A percentile compares a stretch with the other conserved stretches of the same genome.
Conservation (phyloP, 2,329 filamentous ascomycete species). For the Geosmithia morbida region DNA sequence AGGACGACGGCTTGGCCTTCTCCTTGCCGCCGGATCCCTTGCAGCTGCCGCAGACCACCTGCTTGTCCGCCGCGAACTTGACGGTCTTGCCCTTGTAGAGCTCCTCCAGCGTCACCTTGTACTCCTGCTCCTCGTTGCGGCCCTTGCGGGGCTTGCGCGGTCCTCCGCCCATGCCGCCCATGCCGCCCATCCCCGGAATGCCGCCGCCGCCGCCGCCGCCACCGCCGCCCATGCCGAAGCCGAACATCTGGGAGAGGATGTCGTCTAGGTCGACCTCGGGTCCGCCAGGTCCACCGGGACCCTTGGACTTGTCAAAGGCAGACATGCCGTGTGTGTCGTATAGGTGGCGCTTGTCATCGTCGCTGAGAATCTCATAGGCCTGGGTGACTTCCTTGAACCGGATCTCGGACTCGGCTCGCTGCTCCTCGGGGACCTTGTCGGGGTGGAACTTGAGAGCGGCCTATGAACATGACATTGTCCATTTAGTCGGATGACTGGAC, state of each 20-base stretch:
- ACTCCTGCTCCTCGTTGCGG: constrained; percentile 75
- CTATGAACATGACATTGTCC: constrained; percentile 26
- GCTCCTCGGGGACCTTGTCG: constrained; percentile 83
- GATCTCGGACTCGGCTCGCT: constrained; percentile 72
- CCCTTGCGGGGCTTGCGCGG: constrained; percentile 55
- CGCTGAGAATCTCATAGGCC: constrained; percentile 94
- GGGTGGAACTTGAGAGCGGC: constrained; percentile 81
- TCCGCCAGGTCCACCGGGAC: constrained; percentile 40
- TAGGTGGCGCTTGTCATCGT: constrained; percentile 82
- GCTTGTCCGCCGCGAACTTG: constrained; percentile 91
- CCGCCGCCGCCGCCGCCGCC: constrained; percentile 22
- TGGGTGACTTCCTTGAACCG: constrained; percentile 89
- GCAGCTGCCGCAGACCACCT: constrained; percentile 75
- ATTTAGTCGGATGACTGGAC: too few relatives aligned
- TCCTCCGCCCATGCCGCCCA: constrained; percentile 24
- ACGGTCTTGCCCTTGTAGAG: constrained; percentile 98
- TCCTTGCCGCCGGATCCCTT: constrained; percentile 85
- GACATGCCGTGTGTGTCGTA: constrained; percentile 96
- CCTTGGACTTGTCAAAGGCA: constrained; percentile 70
- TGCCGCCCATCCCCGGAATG: constrained; percentile 16
- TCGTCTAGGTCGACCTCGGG: constrained; percentile 80
- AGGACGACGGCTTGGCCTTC: constrained; percentile 71
- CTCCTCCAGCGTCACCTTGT: constrained; percentile 84
- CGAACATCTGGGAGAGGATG: constrained; percentile 86
- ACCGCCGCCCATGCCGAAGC: constrained; percentile 54